These are phyloP conservation scores for Ophiostoma montium DNA, from an alignment of 2,329 filamentous ascomycete species.

Conservation along the genomic window DNA sequence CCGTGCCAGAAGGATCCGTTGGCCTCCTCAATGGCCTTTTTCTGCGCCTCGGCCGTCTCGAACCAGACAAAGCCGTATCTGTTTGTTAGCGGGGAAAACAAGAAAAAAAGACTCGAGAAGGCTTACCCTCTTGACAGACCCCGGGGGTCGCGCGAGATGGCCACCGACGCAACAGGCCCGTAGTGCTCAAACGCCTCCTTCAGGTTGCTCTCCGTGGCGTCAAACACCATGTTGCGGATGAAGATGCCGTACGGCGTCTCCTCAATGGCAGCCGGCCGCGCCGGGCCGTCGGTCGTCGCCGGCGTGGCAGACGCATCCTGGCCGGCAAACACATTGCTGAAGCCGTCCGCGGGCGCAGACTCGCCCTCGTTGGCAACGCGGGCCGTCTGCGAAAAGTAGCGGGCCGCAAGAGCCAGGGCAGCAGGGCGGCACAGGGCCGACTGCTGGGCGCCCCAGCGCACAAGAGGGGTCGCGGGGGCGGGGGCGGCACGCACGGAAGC, in stretches of 20 bases:
- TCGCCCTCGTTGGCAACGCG: conserved; percentile 13
- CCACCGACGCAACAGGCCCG: conserved; percentile 16
- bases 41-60: conserved; percentile 12
- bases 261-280: neutral
- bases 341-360: neutral
- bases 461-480: conserved; percentile 14
- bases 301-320: neutral
- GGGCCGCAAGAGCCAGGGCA: conserved; percentile 11
- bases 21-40: conserved; percentile 17
- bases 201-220: conserved; percentile 22
- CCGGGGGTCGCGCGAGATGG: conserved; percentile 21
- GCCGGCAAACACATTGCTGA: neutral
- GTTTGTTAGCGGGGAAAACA: neutral
- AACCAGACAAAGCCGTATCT: conserved; percentile 24
- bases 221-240: conserved; percentile 23
- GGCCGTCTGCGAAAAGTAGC: conserved; percentile 21
- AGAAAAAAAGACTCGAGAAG: neutral
- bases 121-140: conserved; percentile 23
- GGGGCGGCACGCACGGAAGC: conserved; percentile 11
- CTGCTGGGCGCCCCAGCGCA: conserved; percentile 15
- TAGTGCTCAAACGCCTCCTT: conserved; percentile 20
- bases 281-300: neutral
- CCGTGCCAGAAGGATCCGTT: conserved; percentile 26
- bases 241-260: conserved; percentile 18
- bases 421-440: conserved; percentile 9